Conservation (phyloP, 176 grass and related monocot species). For the Musa troglodytarum region DNA sequence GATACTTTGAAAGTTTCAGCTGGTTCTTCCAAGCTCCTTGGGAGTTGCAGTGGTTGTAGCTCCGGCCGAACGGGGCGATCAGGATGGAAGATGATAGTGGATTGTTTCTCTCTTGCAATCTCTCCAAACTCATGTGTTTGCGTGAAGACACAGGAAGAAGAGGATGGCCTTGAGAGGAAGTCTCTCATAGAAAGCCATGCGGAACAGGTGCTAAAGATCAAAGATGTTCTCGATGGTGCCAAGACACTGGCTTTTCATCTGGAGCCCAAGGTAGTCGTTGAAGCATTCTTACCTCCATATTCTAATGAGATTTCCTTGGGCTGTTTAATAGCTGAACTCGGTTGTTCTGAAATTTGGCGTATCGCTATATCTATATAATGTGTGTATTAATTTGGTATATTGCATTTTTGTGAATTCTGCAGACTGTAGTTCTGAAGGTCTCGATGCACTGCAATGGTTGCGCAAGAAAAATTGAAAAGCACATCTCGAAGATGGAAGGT, state of each 20-base stretch:
- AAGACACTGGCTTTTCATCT: constrained; percentile 91
- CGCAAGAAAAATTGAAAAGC: constrained; percentile 88
- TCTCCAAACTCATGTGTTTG: constrained; percentile 57
- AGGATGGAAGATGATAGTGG: constrained; percentile 47
- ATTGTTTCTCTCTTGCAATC: constrained; percentile 69
- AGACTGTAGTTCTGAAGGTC: constrained; percentile 92
- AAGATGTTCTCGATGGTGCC: constrained; percentile 44
- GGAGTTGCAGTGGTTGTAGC: constrained; percentile 1
- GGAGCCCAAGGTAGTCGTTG: constrained; percentile 59
- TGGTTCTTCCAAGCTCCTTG: not conserved
- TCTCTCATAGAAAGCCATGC: constrained; percentile 58
- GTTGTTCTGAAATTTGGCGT: too few relatives aligned
- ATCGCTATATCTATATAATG: too few relatives aligned
- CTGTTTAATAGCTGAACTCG: too few relatives aligned
- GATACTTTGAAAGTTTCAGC: not conserved
- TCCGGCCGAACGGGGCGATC: constrained; percentile 35
- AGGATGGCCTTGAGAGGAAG: constrained; percentile 56
- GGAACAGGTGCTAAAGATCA: constrained; percentile 68
- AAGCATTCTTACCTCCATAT: too few relatives aligned
- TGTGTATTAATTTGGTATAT: too few relatives aligned
- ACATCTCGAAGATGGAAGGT: constrained; percentile 99
- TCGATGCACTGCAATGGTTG: constrained; percentile 97
- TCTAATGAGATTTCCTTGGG: too few relatives aligned
- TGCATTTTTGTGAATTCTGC: constrained; percentile 1
- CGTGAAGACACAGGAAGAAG: constrained; percentile 39